phyloP scores from a whole-genome alignment of 164 flowering plant species.

The Brasenia schreberi region DNA sequence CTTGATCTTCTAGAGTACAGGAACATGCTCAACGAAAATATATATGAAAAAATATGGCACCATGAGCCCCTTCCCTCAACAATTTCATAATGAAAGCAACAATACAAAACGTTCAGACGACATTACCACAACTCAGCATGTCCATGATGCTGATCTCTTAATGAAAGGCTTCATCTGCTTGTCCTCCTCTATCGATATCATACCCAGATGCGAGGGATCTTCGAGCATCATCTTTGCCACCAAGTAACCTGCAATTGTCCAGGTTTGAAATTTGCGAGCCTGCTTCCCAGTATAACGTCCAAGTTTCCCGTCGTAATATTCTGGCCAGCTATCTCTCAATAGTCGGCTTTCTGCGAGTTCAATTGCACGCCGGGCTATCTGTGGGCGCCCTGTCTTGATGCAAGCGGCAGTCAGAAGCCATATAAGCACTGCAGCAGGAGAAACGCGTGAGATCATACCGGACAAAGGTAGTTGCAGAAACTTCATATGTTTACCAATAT shows the following conservation, averaged over 20 bases:
- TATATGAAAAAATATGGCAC: no score
- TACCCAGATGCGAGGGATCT: slow-evolving; percentile 34
- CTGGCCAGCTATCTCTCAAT: slow-evolving; percentile 26
- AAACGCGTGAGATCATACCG: no score
- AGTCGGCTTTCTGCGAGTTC: slow-evolving; percentile 40
- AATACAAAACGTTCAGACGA: background rate
- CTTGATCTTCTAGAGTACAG: no score
- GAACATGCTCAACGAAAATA: no score
- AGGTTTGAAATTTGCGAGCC: slow-evolving; percentile 49
- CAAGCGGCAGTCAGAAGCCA: slow-evolving; percentile 25
- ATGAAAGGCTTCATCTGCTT: slow-evolving; percentile 21
- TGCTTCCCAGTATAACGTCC: slow-evolving; percentile 48
- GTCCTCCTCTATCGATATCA: slow-evolving; percentile 23
- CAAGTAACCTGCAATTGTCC: slow-evolving; percentile 59
- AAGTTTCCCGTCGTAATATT: slow-evolving; percentile 18
- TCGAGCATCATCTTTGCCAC: slow-evolving; percentile 59
- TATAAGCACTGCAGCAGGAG: no score
- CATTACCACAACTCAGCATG: background rate
- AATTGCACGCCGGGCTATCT: slow-evolving; percentile 39
- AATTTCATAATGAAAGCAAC: background rate
- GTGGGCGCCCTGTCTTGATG: slow-evolving; percentile 41
- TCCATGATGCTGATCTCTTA: slow-evolving; percentile 23
- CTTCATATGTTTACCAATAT: no score
- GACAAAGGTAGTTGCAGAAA: no score
- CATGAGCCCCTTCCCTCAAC: background rate